Conservation (phyloP, 805 yeast genomes). For the Schizosaccharomyces lindneri region DNA sequence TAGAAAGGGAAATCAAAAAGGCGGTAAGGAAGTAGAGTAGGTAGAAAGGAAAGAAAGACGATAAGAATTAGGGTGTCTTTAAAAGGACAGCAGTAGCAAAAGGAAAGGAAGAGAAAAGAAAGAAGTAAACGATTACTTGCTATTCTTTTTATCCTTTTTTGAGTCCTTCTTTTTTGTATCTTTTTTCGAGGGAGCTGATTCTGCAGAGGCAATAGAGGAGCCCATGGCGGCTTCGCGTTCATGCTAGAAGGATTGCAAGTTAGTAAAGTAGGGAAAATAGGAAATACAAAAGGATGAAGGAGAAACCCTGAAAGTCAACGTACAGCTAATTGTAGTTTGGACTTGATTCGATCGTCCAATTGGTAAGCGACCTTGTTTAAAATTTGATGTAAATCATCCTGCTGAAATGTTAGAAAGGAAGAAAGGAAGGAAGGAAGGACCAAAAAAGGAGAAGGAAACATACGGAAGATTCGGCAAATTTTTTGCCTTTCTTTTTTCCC, state of each 20-base stretch:
- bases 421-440: neutral
- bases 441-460: neutral
- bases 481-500: neutral
- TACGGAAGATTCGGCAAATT: neutral
- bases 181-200: neutral
- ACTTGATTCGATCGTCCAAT: neutral
- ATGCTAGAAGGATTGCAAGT: neutral
- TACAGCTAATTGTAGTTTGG: neutral
- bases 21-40: no score
- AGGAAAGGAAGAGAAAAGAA: no score
- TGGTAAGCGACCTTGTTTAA: neutral
- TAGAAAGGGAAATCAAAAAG: no score
- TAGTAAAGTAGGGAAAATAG: neutral
- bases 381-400: neutral
- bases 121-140: no score
- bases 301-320: neutral
- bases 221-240: neutral
- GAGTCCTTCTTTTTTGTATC: neutral
- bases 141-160: neutral
- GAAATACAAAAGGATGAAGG: no score
- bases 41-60: neutral
- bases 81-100: no score
- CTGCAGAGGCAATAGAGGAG: neutral
- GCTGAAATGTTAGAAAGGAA: neutral
- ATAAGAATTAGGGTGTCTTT: neutral